Evolutionary conservation across 2,329 filamentous ascomycete genomes (phyloP).

Genomic region (Lithohypha guttulata): DNA sequence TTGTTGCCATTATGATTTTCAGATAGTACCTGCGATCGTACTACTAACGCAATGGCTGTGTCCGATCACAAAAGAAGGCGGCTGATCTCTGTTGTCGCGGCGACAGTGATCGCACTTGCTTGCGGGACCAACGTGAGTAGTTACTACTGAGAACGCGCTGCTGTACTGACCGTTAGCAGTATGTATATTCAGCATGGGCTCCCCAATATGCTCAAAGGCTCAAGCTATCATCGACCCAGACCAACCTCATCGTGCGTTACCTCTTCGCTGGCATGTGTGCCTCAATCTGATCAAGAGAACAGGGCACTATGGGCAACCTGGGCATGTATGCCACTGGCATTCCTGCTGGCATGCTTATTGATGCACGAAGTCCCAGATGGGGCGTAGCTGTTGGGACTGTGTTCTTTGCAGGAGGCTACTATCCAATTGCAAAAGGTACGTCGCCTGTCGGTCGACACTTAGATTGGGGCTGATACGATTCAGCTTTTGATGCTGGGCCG

Average conservation of each 20-base stretch:
- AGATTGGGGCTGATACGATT: slow-evolving; percentile 25
- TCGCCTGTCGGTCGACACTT: slow-evolving; percentile 28
- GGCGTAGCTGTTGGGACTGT: slow-evolving; percentile 66
- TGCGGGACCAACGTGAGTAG: slow-evolving; percentile 75
- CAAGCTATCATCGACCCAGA: slow-evolving; percentile 80
- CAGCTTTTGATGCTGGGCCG: slow-evolving; percentile 61
- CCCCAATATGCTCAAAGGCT: slow-evolving; percentile 86
- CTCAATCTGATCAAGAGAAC: slow-evolving; percentile 22
- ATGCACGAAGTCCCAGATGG: slow-evolving; percentile 67
- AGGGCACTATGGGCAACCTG: slow-evolving; percentile 50
- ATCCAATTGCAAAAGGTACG: slow-evolving; percentile 56
- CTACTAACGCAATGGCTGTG: too few species aligned
- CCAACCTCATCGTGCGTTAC: slow-evolving; percentile 68
- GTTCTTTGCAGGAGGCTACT: slow-evolving; percentile 69
- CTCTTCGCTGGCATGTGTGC: slow-evolving; percentile 1
- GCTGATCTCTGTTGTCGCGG: slow-evolving; percentile 72
- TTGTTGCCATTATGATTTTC: too few species aligned
- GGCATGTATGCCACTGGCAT: slow-evolving; percentile 92
- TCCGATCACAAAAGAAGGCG: slow-evolving; percentile 50
- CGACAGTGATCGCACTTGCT: slow-evolving; percentile 72
- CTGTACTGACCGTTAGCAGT: slow-evolving; percentile 45
- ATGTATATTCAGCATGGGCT: slow-evolving; percentile 96
- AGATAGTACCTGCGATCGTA: too few species aligned
- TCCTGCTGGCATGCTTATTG: slow-evolving; percentile 78
- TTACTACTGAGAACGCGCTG: background rate